A percentile compares a stretch with the other conserved stretches of the same genome.
phyloP scores from a whole-genome alignment of 2,329 filamentous ascomycete genomes.

The Penicillium sp. region DNA sequence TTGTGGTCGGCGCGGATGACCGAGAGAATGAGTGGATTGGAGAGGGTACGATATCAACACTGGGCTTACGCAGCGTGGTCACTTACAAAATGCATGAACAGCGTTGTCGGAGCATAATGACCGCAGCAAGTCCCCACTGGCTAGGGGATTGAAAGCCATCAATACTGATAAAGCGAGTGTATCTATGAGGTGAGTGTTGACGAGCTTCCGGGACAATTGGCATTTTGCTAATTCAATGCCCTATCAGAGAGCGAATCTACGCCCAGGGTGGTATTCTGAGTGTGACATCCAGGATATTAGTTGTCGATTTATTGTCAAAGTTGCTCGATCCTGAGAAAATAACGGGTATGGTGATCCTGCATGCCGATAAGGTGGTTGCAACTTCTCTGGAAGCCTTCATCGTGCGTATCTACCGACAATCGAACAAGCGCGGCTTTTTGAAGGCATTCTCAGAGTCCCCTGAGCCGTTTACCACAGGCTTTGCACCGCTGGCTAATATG shows the following conservation, averaged over 20 bases:
- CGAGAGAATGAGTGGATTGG: slow-evolving; percentile 96
- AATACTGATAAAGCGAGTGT: slow-evolving; percentile 95
- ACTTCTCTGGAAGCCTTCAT: slow-evolving; percentile 95
- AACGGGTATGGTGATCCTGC: slow-evolving; percentile 81
- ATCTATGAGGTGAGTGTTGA: slow-evolving; percentile 54
- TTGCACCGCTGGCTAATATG: slow-evolving; percentile 83
- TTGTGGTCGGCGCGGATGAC: slow-evolving; percentile 86
- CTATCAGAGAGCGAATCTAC: slow-evolving; percentile 80
- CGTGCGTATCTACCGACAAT: slow-evolving; percentile 85
- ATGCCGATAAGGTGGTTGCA: slow-evolving; percentile 79
- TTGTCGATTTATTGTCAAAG: slow-evolving; percentile 84
- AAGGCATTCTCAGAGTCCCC: slow-evolving; percentile 96
- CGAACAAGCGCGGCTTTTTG: slow-evolving; percentile 89
- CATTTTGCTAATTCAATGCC: slow-evolving; percentile 19
- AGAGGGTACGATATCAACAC: slow-evolving; percentile 54
- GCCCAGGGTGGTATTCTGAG: slow-evolving; percentile 86
- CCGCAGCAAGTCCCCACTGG: slow-evolving; percentile 77
- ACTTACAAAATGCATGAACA: slow-evolving; percentile 15
- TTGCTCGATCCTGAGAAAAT: slow-evolving; percentile 79
- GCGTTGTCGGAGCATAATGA: slow-evolving; percentile 93
- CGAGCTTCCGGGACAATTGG: neutral
- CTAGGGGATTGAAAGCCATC: slow-evolving; percentile 82
- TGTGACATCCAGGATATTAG: slow-evolving; percentile 90
- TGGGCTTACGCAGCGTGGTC: neutral
- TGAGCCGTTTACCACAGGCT: slow-evolving; percentile 84